A percentile compares a stretch with the other conserved stretches of the same genome.
Evolutionary conservation across 441 rosid genomes (phyloP).

Genomic region (Eutrema salsugineum): DNA sequence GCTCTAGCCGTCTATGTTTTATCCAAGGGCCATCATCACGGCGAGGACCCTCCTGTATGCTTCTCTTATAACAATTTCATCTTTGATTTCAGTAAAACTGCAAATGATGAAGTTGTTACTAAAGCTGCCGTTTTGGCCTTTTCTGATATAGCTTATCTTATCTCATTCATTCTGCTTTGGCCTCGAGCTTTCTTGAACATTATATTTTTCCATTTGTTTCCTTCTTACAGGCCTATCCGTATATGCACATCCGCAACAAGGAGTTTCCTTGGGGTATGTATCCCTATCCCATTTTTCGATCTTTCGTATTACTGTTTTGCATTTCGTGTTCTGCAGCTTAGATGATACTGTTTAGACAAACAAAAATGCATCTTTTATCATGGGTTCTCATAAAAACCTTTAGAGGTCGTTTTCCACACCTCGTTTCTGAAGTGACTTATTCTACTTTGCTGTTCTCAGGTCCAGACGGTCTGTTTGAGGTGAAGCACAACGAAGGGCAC

Average conservation of each 20-base stretch:
- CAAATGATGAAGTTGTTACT: neutral
- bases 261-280: constrained; percentile 99
- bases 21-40: constrained; percentile 80
- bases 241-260: constrained; percentile 90
- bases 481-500: constrained; percentile 55
- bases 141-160: neutral
- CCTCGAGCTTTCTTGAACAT: neutral
- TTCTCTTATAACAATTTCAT: constrained; percentile 4
- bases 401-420: neutral
- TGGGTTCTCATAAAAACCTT: neutral
- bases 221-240: constrained; percentile 58
- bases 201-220: neutral
- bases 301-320: neutral
- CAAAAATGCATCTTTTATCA: neutral
- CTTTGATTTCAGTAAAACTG: neutral
- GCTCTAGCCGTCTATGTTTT: constrained; percentile 45
- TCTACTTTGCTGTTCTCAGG: constrained; percentile 46
- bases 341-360: neutral
- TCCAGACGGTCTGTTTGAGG: constrained; percentile 90
- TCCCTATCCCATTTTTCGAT: neutral
- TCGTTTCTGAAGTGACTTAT: neutral
- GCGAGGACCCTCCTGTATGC: constrained; percentile 83
- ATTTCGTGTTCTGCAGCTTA: neutral
- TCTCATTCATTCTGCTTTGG: neutral
- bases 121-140: neutral